These are phyloP conservation scores for Saksenaea vasiformis DNA, from an alignment of 371 early-diverging fungal genomes.

Conservation along the genomic window DNA sequence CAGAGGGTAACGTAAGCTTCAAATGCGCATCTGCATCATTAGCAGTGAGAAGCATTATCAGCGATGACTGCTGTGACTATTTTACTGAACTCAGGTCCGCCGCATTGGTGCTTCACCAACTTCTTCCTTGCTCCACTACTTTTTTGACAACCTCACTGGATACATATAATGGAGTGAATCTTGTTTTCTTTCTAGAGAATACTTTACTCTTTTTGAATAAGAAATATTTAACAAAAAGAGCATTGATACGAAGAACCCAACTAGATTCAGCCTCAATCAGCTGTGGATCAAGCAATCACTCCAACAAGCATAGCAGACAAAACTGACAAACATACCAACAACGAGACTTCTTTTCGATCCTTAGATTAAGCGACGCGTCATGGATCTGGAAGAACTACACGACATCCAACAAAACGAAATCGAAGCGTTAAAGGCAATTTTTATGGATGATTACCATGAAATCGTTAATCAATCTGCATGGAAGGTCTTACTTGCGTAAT, in stretches of 20 bases:
- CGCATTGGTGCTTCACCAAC: neutral
- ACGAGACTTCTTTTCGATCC: neutral
- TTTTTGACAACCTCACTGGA: neutral
- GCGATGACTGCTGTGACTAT: no score
- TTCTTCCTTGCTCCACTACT: no score
- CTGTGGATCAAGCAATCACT: neutral
- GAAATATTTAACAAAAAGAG: neutral
- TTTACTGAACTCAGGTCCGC: no score
- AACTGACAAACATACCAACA: neutral
- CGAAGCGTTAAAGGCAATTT: conserved; percentile 68
- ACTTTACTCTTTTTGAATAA: neutral
- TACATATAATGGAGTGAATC: conserved; percentile 3
- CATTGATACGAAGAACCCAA: neutral
- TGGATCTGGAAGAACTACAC: conserved; percentile 57
- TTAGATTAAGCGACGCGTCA: neutral
- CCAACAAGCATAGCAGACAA: neutral
- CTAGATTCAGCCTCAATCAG: neutral
- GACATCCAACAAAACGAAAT: conserved; percentile 79
- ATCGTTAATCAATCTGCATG: conserved; percentile 67
- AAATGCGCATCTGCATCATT: no score
- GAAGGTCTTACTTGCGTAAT: conserved; percentile 49
- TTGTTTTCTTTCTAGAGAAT: neutral
- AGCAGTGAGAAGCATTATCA: no score
- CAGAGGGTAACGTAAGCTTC: no score
- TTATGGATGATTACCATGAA: conserved; percentile 73